Percentiles rank a stretch among this genome's conserved stretches.
phyloP scores from a whole-genome alignment of 257 asterid species.

The Solanum acaule region DNA sequence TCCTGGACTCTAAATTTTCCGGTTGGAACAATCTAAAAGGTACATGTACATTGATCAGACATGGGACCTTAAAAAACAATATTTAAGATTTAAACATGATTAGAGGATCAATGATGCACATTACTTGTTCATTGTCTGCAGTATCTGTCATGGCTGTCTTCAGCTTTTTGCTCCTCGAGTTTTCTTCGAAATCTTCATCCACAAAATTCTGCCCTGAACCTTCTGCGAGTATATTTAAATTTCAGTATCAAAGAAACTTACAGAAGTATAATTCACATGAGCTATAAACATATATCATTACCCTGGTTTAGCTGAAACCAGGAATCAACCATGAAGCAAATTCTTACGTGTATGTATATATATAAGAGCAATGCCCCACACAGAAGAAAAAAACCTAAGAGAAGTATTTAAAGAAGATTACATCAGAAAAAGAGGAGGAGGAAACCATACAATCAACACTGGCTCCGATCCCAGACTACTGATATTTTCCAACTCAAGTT shows the following conservation, averaged over 20 bases:
- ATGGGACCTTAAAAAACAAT: neutral
- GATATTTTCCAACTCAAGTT: neutral
- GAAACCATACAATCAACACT: neutral
- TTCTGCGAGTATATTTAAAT: neutral
- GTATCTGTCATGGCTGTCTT: neutral
- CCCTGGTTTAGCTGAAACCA: neutral
- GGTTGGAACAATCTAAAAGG: neutral
- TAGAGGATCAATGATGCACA: neutral
- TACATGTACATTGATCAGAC: neutral
- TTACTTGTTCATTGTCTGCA: neutral
- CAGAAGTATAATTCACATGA: neutral
- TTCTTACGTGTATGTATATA: neutral
- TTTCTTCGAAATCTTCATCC: constrained; percentile 7
- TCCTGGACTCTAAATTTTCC: neutral
- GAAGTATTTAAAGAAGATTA: neutral
- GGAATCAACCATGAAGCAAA: neutral
- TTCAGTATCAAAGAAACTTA: neutral
- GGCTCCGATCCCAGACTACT: neutral
- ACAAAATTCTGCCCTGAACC: constrained; percentile 9
- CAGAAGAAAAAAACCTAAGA: neutral
- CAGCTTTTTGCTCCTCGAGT: neutral
- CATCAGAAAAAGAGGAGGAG: neutral
- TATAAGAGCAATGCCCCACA: neutral
- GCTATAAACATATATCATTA: neutral
- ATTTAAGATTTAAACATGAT: neutral